Base-by-base conservation (phyloP, 1,284 basidiomycete genomes). In the Hymenochaete sp. region DNA sequence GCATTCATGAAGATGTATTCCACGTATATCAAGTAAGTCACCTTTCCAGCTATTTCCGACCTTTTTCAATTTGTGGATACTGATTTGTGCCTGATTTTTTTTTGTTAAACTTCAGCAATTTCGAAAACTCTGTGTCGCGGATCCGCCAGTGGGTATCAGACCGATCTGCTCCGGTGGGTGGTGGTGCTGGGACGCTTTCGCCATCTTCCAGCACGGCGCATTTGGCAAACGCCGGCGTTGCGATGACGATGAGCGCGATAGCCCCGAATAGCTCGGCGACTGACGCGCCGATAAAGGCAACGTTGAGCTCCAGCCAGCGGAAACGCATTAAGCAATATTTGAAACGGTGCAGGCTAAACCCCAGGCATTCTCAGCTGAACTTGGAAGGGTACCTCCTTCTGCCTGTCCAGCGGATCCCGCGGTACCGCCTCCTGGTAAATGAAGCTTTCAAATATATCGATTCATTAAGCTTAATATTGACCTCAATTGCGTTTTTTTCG, bases 1-100 rank as follows among this genome's bases (percentile, higher is more conserved):
- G 90, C 92, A 6, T 95, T 95, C 70, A 90, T 97, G 88, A 90
- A 75, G 67, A 92, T 97, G 82, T 97, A 97, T 64, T 93, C 90
- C 39, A 87, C 85, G 31, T 97, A 95, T 62, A 95, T 95, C 72
- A 96, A 93, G 86, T 90, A 60, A 60, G 86, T 72, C 32, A 35
- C 5, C 21, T 4, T 35, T 35, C 32, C n/a, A n/a, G n/a, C n/a
- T n/a, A 6, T n/a, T 16, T 35, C 8, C 6, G 13, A 6, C 5
- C 32, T 22, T 44, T 10, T 14, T n/a, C n/a, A n/a, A n/a, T n/a
- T n/a, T n/a, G 16, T 36, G 11, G 10, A 47, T 48, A 27, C 44
- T 47, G 16, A 33, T 9, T 33, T 3, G 29, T 39, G 27, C 51
- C 53, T 33, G 54, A 42, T 33, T 43, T 1, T 25, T 49, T 29